Evolutionary conservation across 345 rosid genomes (phyloP), one percentile per base, ranked within the genome.

Genomic region (Arabis hirsuta): DNA sequence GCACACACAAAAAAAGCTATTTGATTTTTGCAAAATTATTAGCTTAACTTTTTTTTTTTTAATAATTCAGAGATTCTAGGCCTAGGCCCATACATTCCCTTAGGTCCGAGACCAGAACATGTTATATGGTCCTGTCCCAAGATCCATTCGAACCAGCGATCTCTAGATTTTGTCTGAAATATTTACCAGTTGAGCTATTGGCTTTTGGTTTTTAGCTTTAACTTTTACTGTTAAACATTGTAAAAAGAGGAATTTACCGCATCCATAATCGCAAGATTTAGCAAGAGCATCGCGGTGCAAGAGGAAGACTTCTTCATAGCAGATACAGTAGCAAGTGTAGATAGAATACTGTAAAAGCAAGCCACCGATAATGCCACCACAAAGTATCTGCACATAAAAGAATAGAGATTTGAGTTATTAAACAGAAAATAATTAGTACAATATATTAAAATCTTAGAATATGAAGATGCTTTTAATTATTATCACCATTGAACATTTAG

Each of bases 281-380:
- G 87, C 82, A 83, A 76, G 50, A 43, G 73, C 12, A 73, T 75
- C 1, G 84, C 68, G 48, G 72, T 16, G 79, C 42, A 50, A 44
- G 38, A 61, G 9, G 45, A 36, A 10, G 92, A 92, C 72, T 82
- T 85, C 27, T 32, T 75, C 45, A 76, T 45, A 62, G 80, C 74
- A 10, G 78, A 79, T n/a, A 91, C 7, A 5, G 92, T 84, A 36
- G 82, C 85, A 12, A 91, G 64, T 9, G 58, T 69, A 12, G 95
- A 59, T 38, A 86, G 24, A 46, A 93, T 79, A 46, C 90, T 81
- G 79, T 91, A 89, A 0, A 91, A 42, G 78, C 92, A 78, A 41
- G 92, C 84, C 55, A 87, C 90, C 3, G 90, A 78, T 42, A 89
- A 42, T 57, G 98, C 96, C 29, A 77, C 82, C 41, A 86, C 81